Evolutionary conservation across 192 early-diverging fungal species (phyloP).

Genomic region (Umbelopsis sp.): DNA sequence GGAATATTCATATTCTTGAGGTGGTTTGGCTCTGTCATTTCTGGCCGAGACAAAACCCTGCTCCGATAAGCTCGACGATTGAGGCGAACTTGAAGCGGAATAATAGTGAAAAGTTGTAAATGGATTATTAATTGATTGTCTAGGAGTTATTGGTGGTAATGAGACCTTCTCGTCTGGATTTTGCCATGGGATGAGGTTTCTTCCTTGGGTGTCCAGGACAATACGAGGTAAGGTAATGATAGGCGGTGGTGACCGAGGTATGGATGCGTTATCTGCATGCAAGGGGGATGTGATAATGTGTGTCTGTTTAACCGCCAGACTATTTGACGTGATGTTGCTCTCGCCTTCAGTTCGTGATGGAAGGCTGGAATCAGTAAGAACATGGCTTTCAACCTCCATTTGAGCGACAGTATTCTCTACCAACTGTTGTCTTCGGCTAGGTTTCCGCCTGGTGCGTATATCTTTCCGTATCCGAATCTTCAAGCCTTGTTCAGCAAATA

Average conservation of each 20-base stretch:
- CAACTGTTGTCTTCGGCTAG: not conserved
- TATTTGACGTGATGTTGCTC: not conserved
- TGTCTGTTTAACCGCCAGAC: no score
- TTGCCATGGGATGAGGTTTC: not conserved
- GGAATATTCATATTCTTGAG: no score
- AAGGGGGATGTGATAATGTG: no score
- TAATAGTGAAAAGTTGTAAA: no score
- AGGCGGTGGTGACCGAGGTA: not conserved
- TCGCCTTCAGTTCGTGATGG: not conserved
- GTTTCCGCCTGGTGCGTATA: conserved; percentile 3
- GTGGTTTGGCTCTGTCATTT: no score
- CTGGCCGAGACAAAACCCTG: no score
- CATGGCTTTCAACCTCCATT: not conserved
- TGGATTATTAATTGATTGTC: no score
- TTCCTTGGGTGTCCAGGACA: not conserved
- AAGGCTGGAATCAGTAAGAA: not conserved
- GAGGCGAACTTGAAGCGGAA: no score
- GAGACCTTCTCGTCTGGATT: not conserved
- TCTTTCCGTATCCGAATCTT: conserved; percentile 94
- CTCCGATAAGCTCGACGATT: no score
- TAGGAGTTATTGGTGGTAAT: not conserved
- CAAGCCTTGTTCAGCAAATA: conserved; percentile 92
- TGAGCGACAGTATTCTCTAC: not conserved
- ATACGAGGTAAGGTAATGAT: not conserved
- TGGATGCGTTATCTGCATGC: no score